Evolutionary conservation across 2,329 filamentous ascomycete genomes (phyloP).

Genomic region (Fusarium luffae): DNA sequence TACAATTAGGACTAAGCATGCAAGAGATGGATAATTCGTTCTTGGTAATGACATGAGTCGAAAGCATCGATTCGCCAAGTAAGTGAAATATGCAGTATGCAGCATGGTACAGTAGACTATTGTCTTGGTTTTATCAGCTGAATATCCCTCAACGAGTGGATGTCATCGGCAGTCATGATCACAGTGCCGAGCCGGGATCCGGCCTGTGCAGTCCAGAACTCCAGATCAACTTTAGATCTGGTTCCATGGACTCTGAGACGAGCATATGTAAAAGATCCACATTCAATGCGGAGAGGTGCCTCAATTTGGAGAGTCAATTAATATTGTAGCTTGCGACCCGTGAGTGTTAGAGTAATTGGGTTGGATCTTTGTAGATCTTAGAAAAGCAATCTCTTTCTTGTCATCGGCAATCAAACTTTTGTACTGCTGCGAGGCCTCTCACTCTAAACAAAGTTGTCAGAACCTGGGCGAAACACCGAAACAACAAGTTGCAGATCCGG

Average conservation of each 20-base stretch:
- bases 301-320: not conserved
- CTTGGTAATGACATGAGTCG: not conserved
- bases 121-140: not conserved
- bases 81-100: not conserved
- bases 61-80: conserved; percentile 10
- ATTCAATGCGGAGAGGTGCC: conserved; percentile 16
- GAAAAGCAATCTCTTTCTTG: not conserved
- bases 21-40: conserved; percentile 18
- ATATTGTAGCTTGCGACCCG: not conserved
- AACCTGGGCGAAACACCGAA: conserved; percentile 18
- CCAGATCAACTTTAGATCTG: conserved; percentile 19
- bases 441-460: not conserved
- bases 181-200: conserved; percentile 19
- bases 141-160: conserved; percentile 1
- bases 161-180: conserved; percentile 13
- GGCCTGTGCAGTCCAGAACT: conserved; percentile 1
- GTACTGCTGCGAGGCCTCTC: not conserved
- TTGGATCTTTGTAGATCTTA: not conserved
- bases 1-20: conserved; percentile 16
- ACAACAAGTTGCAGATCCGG: conserved; percentile 32
- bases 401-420: not conserved
- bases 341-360: not conserved
- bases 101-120: not conserved
- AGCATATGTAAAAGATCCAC: conserved; percentile 14
- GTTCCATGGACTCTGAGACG: conserved; percentile 1